Evolutionary conservation across 192 early-diverging fungal genomes (phyloP), one percentile per base, ranked within the genome.

Genomic region (Umbelopsis ramanniana): DNA sequence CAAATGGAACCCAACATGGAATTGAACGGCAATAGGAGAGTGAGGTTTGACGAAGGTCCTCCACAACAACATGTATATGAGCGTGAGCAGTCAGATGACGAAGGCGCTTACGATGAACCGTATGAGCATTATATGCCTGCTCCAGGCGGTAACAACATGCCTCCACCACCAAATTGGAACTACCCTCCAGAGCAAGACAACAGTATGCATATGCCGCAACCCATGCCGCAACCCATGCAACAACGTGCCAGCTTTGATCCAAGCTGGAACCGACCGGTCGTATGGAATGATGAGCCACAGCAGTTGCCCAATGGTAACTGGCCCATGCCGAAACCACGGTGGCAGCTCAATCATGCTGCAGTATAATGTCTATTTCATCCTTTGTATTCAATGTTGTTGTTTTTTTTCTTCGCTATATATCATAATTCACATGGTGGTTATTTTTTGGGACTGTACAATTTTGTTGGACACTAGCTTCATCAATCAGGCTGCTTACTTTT

Each of bases 311-410:
- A 63, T 37, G 57, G 57, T 4, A 63, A 63, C 33, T 63, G 57
- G 57, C 57, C 57, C 11, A 63, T 63, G 57, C 57, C 57, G 4
- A 63, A 63, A 37, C 57, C 57, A 29, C 57, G 57, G 7, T 63
- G 57, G 57, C 57, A 26, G 35, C 57, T 63, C 15, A 22, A 63
- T n/a, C 57, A 63, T 63, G 57, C 57, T 37, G 57, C 23, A 19
- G 33, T 35, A 37, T 63, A 37, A 21, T 48, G 47, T 14, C 12
- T n/a, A 3, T 10, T 6, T 4, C 48, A 15, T 15, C 15, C 48
- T 21, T 21, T 21, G 15, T 50, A n/a, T 50, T 6, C 9, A 50
- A 50, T 17, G 29, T n/a, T n/a, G 29, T 29, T 29, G 3, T 29
- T 15, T 50, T 17, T 50, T 50, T 50, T 50, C 48, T 50, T 50